These are phyloP conservation scores for Symbiodinium pilosum DNA, from an alignment of 73 alveolate genomes.

Conservation along the genomic window DNA sequence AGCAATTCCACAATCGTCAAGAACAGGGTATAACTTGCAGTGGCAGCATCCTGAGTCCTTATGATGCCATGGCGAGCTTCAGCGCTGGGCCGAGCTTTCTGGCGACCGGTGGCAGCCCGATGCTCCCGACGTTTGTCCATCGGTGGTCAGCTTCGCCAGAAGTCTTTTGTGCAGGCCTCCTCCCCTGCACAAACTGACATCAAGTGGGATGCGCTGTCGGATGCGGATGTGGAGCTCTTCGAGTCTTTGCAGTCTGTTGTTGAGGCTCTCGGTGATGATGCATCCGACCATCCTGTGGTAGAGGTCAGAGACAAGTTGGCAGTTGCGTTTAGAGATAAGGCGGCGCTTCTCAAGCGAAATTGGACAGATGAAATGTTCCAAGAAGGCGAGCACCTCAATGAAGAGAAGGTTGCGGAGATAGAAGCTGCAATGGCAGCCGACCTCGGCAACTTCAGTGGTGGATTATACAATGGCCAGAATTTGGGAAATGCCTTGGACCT, in stretches of 20 bases:
- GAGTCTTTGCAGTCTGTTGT: slow-evolving; percentile 75
- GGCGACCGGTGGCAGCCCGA: no score
- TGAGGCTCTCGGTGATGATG: slow-evolving; percentile 52
- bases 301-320: slow-evolving; percentile 82
- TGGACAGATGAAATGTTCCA: slow-evolving; percentile 94
- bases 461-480: slow-evolving; percentile 66
- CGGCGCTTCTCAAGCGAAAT: slow-evolving; percentile 87
- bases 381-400: slow-evolving; percentile 72
- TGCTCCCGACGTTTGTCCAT: no score
- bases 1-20: no score
- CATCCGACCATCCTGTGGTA: slow-evolving; percentile 77
- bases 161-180: not conserved
- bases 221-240: slow-evolving; percentile 59
- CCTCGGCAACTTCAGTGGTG: slow-evolving; percentile 61
- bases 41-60: no score
- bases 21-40: no score
- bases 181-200: not conserved
- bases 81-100: no score
- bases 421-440: slow-evolving; percentile 81
- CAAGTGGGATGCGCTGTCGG: slow-evolving; percentile 73
- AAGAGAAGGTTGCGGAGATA: slow-evolving; percentile 67
- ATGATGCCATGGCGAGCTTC: no score
- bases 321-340: slow-evolving; percentile 70
- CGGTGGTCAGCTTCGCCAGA: not conserved
- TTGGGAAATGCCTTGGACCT: slow-evolving; percentile 85